Conservation (phyloP, 169 alveolate species). For the Eimeria mitis region DNA sequence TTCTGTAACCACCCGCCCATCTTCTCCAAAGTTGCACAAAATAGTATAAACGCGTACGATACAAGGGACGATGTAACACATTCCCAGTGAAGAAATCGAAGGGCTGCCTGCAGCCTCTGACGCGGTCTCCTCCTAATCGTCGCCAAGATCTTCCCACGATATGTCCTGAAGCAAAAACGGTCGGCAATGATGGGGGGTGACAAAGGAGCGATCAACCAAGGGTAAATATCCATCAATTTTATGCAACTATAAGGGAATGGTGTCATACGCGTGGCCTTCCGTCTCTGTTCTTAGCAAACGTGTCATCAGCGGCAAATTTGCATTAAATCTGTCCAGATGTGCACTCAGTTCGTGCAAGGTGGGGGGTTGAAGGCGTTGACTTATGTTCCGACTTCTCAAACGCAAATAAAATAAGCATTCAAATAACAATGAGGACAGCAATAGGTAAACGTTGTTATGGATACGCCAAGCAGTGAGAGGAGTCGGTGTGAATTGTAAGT, state of each 20-base stretch:
- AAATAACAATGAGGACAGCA: not conserved
- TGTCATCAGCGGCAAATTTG: not conserved
- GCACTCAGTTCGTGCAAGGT: not conserved
- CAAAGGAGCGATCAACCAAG: not conserved
- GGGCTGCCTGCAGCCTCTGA: not conserved
- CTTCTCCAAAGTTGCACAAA: not conserved
- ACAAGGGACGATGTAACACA: not conserved
- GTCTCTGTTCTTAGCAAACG: not conserved
- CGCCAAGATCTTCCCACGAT: conserved; percentile 44
- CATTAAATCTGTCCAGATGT: not conserved
- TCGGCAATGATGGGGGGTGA: not conserved
- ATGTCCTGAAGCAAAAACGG: not conserved
- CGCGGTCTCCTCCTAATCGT: not conserved
- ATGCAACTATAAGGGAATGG: not conserved
- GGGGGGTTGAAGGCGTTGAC: not conserved
- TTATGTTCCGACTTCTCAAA: not conserved
- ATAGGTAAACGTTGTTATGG: not conserved
- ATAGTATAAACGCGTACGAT: not conserved
- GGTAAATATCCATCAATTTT: not conserved
- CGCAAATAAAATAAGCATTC: not conserved
- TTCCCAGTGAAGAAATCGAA: not conserved
- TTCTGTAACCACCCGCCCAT: not conserved
- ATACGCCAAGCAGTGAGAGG: not conserved
- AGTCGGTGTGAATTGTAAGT: not conserved
- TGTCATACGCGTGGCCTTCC: not conserved